Percentiles rank a stretch among this genome's conserved stretches.
Conservation (phyloP, 192 early-diverging fungal genomes). For the Coemansia nantahalensis region DNA sequence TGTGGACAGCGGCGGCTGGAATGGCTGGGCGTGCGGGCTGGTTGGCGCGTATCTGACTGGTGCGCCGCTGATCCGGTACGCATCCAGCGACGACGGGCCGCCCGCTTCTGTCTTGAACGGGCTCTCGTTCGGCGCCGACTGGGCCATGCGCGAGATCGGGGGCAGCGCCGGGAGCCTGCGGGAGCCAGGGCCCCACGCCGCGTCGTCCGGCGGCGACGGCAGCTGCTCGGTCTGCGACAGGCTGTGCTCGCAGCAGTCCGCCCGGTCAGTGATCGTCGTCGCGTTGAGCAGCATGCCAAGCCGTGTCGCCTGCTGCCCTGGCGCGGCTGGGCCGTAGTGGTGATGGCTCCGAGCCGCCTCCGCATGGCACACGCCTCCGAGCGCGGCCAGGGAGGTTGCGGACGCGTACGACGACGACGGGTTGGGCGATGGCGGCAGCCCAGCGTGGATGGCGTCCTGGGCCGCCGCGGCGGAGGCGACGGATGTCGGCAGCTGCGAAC, state of each 20-base stretch:
- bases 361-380: neutral
- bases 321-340: conserved; percentile 16
- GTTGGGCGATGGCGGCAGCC: conserved; percentile 24
- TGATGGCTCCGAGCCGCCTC: conserved; percentile 18
- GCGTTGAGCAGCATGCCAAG: conserved; percentile 48
- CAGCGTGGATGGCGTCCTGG: conserved; percentile 5
- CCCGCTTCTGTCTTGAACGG: conserved; percentile 16
- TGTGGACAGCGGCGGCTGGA: conserved; percentile 36
- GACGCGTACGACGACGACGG: conserved; percentile 16
- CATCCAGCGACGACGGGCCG: conserved; percentile 27
- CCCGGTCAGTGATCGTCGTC: conserved; percentile 36
- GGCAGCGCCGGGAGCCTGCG: conserved; percentile 16
- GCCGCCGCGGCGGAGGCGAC: too few relatives aligned
- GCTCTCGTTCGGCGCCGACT: neutral
- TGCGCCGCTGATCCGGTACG: conserved; percentile 22
- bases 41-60: neutral
- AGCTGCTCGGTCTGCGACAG: conserved; percentile 11
- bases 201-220: conserved; percentile 20
- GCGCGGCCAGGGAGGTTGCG: conserved; percentile 15
- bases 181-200: conserved; percentile 1
- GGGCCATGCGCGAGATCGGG: conserved; percentile 38
- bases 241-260: conserved; percentile 6
- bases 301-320: conserved; percentile 33
- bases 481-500: conserved; percentile 12
- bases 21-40: conserved; percentile 4